Percentiles rank a stretch among this genome's conserved stretches.
Conservation (phyloP, 352 stramenopile species). For the Aphanomyces stellatus region DNA sequence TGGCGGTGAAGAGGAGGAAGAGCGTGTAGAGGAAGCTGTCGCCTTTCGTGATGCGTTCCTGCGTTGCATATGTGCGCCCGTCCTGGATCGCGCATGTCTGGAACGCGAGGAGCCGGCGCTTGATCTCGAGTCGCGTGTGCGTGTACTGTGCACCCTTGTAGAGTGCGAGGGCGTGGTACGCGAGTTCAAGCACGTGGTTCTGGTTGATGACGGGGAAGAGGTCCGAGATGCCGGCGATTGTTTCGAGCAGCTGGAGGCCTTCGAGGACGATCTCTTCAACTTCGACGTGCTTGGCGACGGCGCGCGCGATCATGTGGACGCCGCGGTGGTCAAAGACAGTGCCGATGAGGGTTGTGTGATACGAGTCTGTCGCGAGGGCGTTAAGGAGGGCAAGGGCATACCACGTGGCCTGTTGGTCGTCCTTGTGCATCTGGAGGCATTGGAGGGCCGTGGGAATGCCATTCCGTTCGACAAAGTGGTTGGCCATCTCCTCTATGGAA, state of each 20-base stretch:
- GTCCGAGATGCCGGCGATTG: constrained; percentile 36
- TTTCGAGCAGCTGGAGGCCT: constrained; percentile 55
- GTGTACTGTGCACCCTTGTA: constrained; percentile 33
- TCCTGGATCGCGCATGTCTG: constrained; percentile 67
- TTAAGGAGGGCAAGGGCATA: constrained; percentile 65
- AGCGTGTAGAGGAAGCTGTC: constrained; percentile 4
- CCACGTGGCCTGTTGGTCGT: constrained; percentile 65
- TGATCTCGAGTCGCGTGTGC: constrained; percentile 58
- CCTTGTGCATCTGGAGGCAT: constrained; percentile 38
- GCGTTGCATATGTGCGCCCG: constrained; percentile 20
- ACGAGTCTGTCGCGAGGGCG: constrained; percentile 38
- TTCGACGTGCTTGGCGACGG: constrained; percentile 53
- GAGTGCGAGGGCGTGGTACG: constrained; percentile 42
- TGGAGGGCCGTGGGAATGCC: constrained; percentile 46
- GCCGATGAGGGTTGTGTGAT: constrained; percentile 27
- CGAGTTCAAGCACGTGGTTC: constrained; percentile 58
- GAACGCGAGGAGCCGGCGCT: constrained; percentile 47
- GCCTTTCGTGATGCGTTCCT: constrained; percentile 6
- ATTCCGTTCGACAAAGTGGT: constrained; percentile 54
- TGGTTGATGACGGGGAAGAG: constrained; percentile 45
- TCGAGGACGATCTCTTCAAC: constrained; percentile 68
- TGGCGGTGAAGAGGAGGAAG: not conserved
- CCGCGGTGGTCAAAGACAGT: constrained; percentile 42
- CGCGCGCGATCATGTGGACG: constrained; percentile 51
- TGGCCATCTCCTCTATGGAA: constrained; percentile 34